Evolutionary conservation across 768 basidiomycete genomes (phyloP).

Genomic region (Boletus insuetus): DNA sequence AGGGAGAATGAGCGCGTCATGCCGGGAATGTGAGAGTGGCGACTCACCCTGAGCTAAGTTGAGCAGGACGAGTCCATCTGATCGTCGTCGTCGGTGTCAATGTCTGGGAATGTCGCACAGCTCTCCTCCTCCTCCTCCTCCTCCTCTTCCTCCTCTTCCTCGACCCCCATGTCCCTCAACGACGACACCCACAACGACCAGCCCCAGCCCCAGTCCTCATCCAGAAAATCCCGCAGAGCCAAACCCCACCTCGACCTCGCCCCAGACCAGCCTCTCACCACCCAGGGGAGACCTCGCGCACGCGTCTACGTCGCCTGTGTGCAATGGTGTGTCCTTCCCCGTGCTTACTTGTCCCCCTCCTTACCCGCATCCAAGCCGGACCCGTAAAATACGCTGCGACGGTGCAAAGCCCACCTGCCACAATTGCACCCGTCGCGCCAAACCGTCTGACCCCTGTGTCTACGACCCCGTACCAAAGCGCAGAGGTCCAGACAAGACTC

Average conservation of each 20-base stretch:
- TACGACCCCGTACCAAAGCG: constrained; percentile 76
- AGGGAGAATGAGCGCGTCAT: background rate
- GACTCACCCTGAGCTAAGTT: no score
- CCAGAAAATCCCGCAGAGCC: constrained; percentile 46
- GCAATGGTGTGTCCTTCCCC: constrained; percentile 54
- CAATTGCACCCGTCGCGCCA: constrained; percentile 60
- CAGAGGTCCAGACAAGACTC: constrained; percentile 74
- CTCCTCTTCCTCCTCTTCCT: no score
- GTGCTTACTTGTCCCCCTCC: background rate
- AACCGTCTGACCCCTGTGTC: constrained; percentile 46
- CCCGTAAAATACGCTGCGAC: constrained; percentile 79
- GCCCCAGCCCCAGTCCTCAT: background rate
- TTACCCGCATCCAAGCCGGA: constrained; percentile 47
- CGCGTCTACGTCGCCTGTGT: constrained; percentile 78
- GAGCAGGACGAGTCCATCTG: no score
- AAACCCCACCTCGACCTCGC: constrained; percentile 66
- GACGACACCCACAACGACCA: background rate
- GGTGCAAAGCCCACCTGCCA: constrained; percentile 75
- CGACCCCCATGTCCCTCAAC: constrained; percentile 17
- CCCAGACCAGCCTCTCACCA: constrained; percentile 75
- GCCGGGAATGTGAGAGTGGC: no score
- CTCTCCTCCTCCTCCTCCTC: no score
- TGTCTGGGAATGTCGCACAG: background rate
- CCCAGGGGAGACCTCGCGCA: constrained; percentile 72
- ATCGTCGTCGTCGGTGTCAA: background rate